Percentiles rank a stretch among this genome's conserved stretches.
phyloP scores from a whole-genome alignment of 75 land plant species.

The Larix kaempferi region DNA sequence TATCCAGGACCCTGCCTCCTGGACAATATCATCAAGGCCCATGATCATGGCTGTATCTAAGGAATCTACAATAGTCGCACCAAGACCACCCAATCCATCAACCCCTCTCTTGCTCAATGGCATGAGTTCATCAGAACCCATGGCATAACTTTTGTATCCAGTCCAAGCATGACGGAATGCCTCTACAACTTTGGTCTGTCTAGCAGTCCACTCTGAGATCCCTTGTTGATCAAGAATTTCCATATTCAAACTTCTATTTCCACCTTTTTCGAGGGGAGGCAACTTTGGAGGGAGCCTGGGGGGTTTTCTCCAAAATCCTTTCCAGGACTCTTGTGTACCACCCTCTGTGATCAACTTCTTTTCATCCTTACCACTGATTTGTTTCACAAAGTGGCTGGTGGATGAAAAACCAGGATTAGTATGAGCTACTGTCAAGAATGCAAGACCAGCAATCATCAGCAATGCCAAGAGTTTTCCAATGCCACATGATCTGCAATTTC shows the following conservation, averaged over 20 bases:
- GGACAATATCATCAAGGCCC: slow-evolving; percentile 74
- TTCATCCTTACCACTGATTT: slow-evolving; percentile 3
- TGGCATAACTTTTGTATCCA: slow-evolving; percentile 83
- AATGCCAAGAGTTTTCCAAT: slow-evolving; percentile 64
- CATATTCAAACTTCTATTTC: slow-evolving; percentile 11
- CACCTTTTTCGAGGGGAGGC: slow-evolving; percentile 27
- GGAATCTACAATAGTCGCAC: slow-evolving; percentile 94
- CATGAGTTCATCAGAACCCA: slow-evolving; percentile 93
- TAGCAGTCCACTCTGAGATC: slow-evolving; percentile 41
- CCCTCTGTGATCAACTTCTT: slow-evolving; percentile 10
- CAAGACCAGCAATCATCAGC: slow-evolving; percentile 64
- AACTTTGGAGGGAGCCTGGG: slow-evolving; percentile 75
- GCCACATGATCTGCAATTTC: slow-evolving; percentile 56
- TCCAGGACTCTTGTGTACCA: slow-evolving; percentile 9
- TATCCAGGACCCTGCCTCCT: slow-evolving; percentile 88
- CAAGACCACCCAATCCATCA: slow-evolving; percentile 95
- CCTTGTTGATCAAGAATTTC: slow-evolving; percentile 8
- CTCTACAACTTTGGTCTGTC: slow-evolving; percentile 74
- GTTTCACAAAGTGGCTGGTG: slow-evolving; percentile 18
- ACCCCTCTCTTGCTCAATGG: slow-evolving; percentile 66
- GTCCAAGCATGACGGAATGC: slow-evolving; percentile 97
- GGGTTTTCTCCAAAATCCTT: slow-evolving; percentile 41
- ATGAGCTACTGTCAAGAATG: slow-evolving; percentile 49
- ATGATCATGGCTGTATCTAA: slow-evolving; percentile 97
- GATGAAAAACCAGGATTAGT: slow-evolving; percentile 17